phyloP scores from a whole-genome alignment of 1,284 basidiomycete genomes.

The Albatrellus sp. region DNA sequence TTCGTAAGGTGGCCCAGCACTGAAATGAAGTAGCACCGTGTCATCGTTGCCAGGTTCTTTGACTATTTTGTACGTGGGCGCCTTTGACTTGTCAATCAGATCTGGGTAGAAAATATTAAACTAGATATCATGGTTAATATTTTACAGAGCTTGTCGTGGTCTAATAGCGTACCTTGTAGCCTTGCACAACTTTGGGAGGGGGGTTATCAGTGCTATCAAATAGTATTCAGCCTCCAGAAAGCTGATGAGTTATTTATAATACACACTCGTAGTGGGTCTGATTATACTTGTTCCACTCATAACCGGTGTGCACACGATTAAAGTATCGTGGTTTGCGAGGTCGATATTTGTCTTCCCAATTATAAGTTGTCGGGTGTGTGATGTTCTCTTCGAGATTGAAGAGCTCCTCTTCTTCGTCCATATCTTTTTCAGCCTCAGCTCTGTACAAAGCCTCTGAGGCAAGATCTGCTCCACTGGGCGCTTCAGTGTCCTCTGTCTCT shows the following conservation, averaged over 20 bases:
- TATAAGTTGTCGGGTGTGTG: slow-evolving; percentile 72
- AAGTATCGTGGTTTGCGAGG: slow-evolving; percentile 99
- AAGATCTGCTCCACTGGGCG: slow-evolving; percentile 62
- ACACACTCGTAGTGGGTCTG: slow-evolving; percentile 96
- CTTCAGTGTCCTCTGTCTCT: slow-evolving; percentile 34
- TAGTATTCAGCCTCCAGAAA: slow-evolving; percentile 8
- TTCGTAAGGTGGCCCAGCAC: slow-evolving; percentile 96
- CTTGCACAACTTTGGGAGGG: slow-evolving; percentile 95
- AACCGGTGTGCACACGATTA: slow-evolving; percentile 99
- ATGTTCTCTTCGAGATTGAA: slow-evolving; percentile 88
- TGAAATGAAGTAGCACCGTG: slow-evolving; percentile 88
- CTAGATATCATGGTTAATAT: slow-evolving; percentile 22
- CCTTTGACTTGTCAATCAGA: slow-evolving; percentile 92
- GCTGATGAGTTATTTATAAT: not conserved
- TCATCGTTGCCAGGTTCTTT: slow-evolving; percentile 90
- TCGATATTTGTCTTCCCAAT: slow-evolving; percentile 98
- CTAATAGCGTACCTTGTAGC: slow-evolving; percentile 70
- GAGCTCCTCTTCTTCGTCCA: slow-evolving; percentile 91
- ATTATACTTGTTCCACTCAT: slow-evolving; percentile 99
- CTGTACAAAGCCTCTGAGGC: slow-evolving; percentile 79
- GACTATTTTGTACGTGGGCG: slow-evolving; percentile 90
- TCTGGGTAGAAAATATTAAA: slow-evolving; percentile 96
- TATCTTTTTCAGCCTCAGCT: slow-evolving; percentile 79
- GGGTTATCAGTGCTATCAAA: slow-evolving; percentile 77
- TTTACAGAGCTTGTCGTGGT: not conserved